Evolutionary conservation across 75 land plant species (phyloP).

Genomic region (Selaginella tamariscina): DNA sequence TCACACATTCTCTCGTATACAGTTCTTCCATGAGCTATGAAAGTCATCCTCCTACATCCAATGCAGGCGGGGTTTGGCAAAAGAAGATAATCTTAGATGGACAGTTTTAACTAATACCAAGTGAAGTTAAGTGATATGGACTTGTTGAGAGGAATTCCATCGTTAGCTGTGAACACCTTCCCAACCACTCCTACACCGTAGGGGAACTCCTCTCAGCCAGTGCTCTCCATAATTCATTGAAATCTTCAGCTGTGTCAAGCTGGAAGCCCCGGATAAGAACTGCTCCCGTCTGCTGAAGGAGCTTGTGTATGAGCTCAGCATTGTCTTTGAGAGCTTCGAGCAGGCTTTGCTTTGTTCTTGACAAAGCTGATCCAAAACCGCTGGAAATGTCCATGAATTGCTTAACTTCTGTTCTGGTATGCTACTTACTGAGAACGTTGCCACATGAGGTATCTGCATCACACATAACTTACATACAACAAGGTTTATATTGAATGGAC

Average conservation of each 20-base stretch:
- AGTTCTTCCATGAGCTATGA: neutral
- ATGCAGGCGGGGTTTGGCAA: slow-evolving; percentile 24
- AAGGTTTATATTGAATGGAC: no score
- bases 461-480: no score
- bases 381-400: neutral
- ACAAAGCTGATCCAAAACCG: neutral
- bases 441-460: neutral
- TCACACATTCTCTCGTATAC: neutral
- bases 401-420: neutral
- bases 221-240: slow-evolving; percentile 27
- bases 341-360: neutral
- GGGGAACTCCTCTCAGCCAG: slow-evolving; percentile 32
- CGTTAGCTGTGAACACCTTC: slow-evolving; percentile 37
- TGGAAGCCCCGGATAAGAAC: slow-evolving; percentile 36
- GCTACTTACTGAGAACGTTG: neutral
- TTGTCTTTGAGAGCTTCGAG: neutral
- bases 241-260: slow-evolving; percentile 18
- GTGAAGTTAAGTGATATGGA: slow-evolving; percentile 30
- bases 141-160: slow-evolving; percentile 21
- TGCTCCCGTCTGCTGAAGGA: slow-evolving; percentile 27
- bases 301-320: neutral
- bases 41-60: slow-evolving; percentile 15
- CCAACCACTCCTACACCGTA: slow-evolving; percentile 29
- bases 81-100: slow-evolving; percentile 25
- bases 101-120: no score